These are phyloP conservation scores for Sanchytrium tribonematis DNA, from an alignment of 371 early-diverging fungal genomes.

Conservation along the genomic window DNA sequence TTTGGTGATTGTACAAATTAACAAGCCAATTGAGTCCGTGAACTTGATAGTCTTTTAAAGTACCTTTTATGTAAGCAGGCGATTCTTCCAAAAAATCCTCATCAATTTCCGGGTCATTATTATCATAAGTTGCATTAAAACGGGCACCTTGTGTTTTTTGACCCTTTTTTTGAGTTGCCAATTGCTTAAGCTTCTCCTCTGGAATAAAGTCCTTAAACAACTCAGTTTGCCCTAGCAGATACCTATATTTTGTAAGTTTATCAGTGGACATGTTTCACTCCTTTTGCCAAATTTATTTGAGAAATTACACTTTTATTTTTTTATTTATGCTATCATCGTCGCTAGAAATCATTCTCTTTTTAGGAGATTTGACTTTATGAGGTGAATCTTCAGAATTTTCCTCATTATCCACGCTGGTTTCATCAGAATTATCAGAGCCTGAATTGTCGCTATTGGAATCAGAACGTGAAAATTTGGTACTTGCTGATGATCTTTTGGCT, in stretches of 20 bases:
- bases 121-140: conserved; percentile 1
- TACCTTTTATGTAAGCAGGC: conserved; percentile 36
- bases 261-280: background rate
- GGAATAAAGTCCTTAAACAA: conserved; percentile 1
- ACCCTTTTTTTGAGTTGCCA: background rate
- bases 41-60: conserved; percentile 75
- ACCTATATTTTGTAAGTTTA: background rate
- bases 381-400: background rate
- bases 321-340: background rate
- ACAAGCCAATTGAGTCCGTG: conserved; percentile 96
- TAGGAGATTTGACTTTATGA: too few relatives aligned
- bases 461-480: too few relatives aligned
- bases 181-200: background rate
- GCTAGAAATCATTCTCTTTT: background rate
- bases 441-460: too few relatives aligned
- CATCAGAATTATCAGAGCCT: background rate
- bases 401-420: background rate
- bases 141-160: conserved; percentile 1
- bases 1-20: conserved; percentile 96
- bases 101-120: background rate
- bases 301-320: background rate
- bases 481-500: too few relatives aligned
- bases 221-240: background rate
- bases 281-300: background rate
- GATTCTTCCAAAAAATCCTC: background rate